A percentile compares a stretch with the other conserved stretches of the same genome.
Evolutionary conservation across 306 rosid genomes (phyloP).

Genomic region (Castanospermum australe): DNA sequence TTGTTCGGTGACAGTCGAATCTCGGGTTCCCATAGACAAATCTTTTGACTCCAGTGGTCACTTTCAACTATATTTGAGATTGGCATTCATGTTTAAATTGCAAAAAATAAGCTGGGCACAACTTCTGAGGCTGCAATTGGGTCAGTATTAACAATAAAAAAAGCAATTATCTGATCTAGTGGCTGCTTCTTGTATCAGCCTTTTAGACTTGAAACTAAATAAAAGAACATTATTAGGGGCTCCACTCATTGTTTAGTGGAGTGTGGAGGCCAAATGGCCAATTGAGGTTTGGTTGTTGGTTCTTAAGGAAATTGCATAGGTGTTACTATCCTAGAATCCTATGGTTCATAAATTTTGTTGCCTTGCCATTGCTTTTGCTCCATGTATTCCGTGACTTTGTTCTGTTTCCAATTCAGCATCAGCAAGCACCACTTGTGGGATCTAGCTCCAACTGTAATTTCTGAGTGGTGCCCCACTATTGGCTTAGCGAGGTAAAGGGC

Average conservation of each 20-base stretch:
- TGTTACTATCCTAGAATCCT: slow-evolving; percentile 13
- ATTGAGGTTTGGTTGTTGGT: slow-evolving; percentile 5
- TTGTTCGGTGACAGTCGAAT: slow-evolving; percentile 25
- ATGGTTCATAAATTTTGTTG: not conserved
- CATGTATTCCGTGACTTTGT: not conserved
- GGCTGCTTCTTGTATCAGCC: slow-evolving; percentile 31
- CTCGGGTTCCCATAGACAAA: not conserved
- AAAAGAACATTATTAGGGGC: slow-evolving; percentile 28
- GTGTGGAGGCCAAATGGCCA: slow-evolving; percentile 35
- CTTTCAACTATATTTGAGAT: slow-evolving; percentile 20
- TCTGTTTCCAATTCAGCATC: slow-evolving; percentile 12
- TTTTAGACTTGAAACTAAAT: not conserved
- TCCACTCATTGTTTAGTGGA: slow-evolving; percentile 36
- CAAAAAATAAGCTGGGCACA: slow-evolving; percentile 11
- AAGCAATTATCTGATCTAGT: slow-evolving; percentile 39
- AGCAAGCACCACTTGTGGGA: not conserved
- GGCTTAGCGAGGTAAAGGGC: not conserved
- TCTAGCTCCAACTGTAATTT: not conserved
- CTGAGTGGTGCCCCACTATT: not conserved
- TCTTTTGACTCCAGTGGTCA: slow-evolving; percentile 15
- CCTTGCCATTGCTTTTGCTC: slow-evolving; percentile 5
- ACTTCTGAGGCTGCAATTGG: slow-evolving; percentile 43
- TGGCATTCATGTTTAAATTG: slow-evolving; percentile 23
- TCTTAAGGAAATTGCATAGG: slow-evolving; percentile 16
- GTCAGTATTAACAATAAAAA: slow-evolving; percentile 29